Evolutionary conservation across 345 rosid species (phyloP), one percentile per base, ranked within the genome.

Genomic region (Populus davidiana): DNA sequence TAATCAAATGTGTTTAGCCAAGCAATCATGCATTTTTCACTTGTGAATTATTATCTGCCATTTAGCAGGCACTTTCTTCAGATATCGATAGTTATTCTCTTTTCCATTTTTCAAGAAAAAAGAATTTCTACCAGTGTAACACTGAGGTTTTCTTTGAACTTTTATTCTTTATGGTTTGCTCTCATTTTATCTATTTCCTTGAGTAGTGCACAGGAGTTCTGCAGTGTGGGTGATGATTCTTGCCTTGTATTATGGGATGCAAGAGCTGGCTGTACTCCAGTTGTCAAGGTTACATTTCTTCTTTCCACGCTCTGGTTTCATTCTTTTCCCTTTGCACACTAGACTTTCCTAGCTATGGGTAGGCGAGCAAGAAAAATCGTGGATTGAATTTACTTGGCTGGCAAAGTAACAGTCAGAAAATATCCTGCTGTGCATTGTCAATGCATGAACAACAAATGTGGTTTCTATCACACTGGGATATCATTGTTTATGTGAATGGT

Each of bases 151-250:
- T 69, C 66, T 31, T 69, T 49, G 49, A 13, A 27, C 31, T 64
- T 44, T 43, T 70, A 29, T 71, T n/a, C 64, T 25, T 6, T 38
- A 5, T 43, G 59, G 59, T 72, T 49, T 36, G 35, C 17, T 62
- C 64, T 74, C 39, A 35, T 75, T n/a, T 14, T 5, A 5, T 36
- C 63, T 31, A 31, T 29, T 49, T 74, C 59, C 18, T 33, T 75
- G 43, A 75, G 76, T 70, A 85, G 94, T 62, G 75, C 79, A 27
- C 87, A 80, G 84, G 92, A 89, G 81, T 90, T 90, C 80, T 90
- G 94, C 78, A 90, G 92, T 71, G 90, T 89, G 9, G 94, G 92
- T 39, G 94, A 90, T 85, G 94, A 90, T 80, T 89, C 92, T 33
- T 89, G 91, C 85, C 94, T 90, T 74, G 83, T 89, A 59, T 77